A percentile compares a stretch with the other conserved stretches of the same genome.
Evolutionary conservation across 108 stramenopile genomes (phyloP).

Genomic region (Cyclotella kingstonii): DNA sequence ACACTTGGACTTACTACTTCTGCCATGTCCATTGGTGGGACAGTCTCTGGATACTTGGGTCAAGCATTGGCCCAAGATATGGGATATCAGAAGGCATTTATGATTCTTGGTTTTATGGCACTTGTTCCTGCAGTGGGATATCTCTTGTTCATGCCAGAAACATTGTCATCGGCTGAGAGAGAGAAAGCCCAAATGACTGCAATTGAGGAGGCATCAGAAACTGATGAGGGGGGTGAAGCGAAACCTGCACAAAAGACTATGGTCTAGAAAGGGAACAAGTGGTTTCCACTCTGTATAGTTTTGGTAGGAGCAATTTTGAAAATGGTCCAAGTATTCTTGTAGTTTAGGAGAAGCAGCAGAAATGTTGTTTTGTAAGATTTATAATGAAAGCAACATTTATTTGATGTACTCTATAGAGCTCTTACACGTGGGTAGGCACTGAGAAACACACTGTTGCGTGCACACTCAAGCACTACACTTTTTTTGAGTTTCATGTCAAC

Average conservation of each 20-base stretch:
- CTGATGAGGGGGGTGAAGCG: conserved; percentile 11
- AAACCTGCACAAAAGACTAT: neutral
- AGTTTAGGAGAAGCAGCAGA: too few species aligned
- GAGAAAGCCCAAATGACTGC: conserved; percentile 11
- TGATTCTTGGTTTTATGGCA: conserved; percentile 76
- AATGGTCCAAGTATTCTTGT: too few species aligned
- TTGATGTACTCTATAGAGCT: too few species aligned
- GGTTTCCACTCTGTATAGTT: too few species aligned
- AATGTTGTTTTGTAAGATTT: too few species aligned
- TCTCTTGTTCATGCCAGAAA: conserved; percentile 82
- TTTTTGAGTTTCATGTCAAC: too few species aligned
- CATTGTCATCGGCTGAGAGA: conserved; percentile 23
- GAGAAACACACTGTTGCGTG: too few species aligned
- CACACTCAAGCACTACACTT: too few species aligned
- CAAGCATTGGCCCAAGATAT: conserved; percentile 79
- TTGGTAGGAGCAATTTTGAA: too few species aligned
- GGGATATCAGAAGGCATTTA: conserved; percentile 73
- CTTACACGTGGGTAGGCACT: too few species aligned
- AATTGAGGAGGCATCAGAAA: conserved; percentile 21
- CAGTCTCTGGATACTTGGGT: conserved; percentile 84
- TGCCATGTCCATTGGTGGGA: conserved; percentile 90
- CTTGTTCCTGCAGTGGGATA: conserved; percentile 70
- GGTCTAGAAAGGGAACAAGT: too few species aligned
- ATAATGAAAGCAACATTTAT: too few species aligned
- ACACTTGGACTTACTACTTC: conserved; percentile 81